A percentile compares a stretch with the other conserved stretches of the same genome.
These are phyloP conservation scores for Neurospora sp. DNA, from an alignment of 2,329 filamentous ascomycete genomes.

Conservation along the genomic window DNA sequence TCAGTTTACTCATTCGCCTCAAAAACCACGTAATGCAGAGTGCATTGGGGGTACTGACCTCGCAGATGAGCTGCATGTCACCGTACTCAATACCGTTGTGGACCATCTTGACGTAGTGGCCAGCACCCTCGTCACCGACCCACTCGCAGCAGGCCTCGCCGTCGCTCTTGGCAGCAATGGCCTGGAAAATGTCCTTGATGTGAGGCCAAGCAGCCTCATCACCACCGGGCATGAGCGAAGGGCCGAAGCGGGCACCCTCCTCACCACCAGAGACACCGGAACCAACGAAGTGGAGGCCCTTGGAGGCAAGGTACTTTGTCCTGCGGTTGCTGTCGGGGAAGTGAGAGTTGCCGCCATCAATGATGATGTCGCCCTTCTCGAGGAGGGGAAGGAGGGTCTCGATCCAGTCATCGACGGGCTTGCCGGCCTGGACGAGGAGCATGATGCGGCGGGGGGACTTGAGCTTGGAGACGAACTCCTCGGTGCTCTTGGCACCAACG, in stretches of 20 bases:
- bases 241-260: slow-evolving; percentile 96
- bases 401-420: slow-evolving; percentile 98
- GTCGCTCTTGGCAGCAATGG: slow-evolving; percentile 94
- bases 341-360: slow-evolving; percentile 98
- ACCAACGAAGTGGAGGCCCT: slow-evolving; percentile 93
- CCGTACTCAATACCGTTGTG: slow-evolving; percentile 99
- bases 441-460: slow-evolving; percentile 96
- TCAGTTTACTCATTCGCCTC: slow-evolving; percentile 1
- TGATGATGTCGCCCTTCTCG: slow-evolving; percentile 90
- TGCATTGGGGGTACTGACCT: slow-evolving; percentile 49
- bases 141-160: slow-evolving; percentile 97
- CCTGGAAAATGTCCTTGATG: slow-evolving; percentile 99
- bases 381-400: slow-evolving; percentile 81
- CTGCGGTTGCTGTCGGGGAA: slow-evolving; percentile 98
- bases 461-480: slow-evolving; percentile 94
- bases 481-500: slow-evolving; percentile 81
- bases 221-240: slow-evolving; percentile 97
- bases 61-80: slow-evolving; percentile 99
- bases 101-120: slow-evolving; percentile 99
- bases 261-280: slow-evolving; percentile 98
- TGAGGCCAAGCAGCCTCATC: slow-evolving; percentile 96
- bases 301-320: slow-evolving; percentile 72
- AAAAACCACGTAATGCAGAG: background rate
- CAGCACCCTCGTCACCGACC: slow-evolving; percentile 98
- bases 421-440: slow-evolving; percentile 97